These are phyloP conservation scores for Leishmania aethiopica DNA, from an alignment of 208 protist genomes.

Conservation along the genomic window DNA sequence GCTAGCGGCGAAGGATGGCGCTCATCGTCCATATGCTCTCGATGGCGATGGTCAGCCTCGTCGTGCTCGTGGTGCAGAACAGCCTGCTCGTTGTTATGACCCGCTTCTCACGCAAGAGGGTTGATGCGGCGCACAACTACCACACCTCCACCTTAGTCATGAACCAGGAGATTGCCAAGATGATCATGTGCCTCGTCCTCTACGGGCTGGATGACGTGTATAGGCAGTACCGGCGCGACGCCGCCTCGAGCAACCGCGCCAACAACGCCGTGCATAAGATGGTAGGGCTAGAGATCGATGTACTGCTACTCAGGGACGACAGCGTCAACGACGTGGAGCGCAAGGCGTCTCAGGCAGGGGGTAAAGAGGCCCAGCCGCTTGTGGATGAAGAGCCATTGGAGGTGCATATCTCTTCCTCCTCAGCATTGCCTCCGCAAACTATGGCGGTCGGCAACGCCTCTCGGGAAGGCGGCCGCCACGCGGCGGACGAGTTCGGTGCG, in stretches of 20 bases:
- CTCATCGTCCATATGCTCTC: constrained; percentile 23
- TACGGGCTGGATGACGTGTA: constrained; percentile 38
- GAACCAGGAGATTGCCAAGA: constrained; percentile 81
- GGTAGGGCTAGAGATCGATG: not conserved
- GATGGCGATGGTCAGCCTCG: constrained; percentile 55
- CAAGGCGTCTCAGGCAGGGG: not conserved
- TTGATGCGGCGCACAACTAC: constrained; percentile 44
- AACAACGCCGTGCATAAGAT: not conserved
- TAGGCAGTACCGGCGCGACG: constrained; percentile 4
- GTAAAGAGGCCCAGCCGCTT: not conserved
- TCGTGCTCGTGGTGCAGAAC: constrained; percentile 81
- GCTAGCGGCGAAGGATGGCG: not conserved
- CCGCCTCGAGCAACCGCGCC: not conserved
- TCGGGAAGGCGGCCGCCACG: not conserved
- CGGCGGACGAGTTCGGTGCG: not conserved
- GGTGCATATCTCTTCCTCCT: too few relatives aligned
- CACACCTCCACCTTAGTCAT: constrained; percentile 70
- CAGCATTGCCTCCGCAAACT: not conserved
- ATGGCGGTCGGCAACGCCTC: not conserved
- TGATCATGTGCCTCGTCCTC: constrained; percentile 66
- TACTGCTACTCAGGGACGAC: not conserved
- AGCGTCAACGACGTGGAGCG: not conserved
- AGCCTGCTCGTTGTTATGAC: constrained; percentile 76
- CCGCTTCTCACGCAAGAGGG: constrained; percentile 52
- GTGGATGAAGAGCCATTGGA: not conserved